Percentiles rank a stretch among this genome's conserved stretches.
Conservation (phyloP, 257 asterid species). For the Solanum okadae region DNA sequence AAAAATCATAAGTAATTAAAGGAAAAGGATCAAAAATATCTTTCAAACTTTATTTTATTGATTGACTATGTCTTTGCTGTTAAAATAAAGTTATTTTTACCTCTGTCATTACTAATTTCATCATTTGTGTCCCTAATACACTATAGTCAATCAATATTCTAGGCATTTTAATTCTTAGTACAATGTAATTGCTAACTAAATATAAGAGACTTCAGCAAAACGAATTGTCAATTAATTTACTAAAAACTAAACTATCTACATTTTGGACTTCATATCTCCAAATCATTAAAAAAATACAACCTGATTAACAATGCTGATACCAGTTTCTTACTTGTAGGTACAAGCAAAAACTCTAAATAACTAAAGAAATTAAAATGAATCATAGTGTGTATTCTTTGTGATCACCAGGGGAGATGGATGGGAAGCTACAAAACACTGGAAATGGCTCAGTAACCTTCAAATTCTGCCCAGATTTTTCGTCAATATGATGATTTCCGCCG, state of each 20-base stretch:
- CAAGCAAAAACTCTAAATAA: not conserved
- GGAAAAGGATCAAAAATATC: no score
- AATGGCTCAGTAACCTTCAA: slow-evolving; percentile 27
- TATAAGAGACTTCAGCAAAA: not conserved
- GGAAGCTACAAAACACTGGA: slow-evolving; percentile 31
- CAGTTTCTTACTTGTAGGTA: not conserved
- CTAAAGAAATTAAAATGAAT: not conserved
- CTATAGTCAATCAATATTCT: not conserved
- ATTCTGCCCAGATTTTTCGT: slow-evolving; percentile 20
- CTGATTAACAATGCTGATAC: not conserved
- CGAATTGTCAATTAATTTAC: not conserved
- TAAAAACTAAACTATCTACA: not conserved
- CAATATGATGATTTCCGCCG: not conserved
- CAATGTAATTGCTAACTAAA: not conserved
- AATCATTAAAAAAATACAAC: not conserved
- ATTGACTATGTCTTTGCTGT: no score
- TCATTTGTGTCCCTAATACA: not conserved
- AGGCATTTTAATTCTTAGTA: not conserved
- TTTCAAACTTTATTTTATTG: no score
- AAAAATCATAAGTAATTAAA: not conserved
- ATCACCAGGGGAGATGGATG: slow-evolving; percentile 26
- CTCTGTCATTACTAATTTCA: no score
- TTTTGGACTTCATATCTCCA: not conserved
- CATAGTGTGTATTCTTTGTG: not conserved
- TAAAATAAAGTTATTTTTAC: no score